Percentiles rank a stretch among this genome's conserved stretches.
Conservation (phyloP, 1,139 yeast genomes). For the Arxiozyma heterogenica region DNA sequence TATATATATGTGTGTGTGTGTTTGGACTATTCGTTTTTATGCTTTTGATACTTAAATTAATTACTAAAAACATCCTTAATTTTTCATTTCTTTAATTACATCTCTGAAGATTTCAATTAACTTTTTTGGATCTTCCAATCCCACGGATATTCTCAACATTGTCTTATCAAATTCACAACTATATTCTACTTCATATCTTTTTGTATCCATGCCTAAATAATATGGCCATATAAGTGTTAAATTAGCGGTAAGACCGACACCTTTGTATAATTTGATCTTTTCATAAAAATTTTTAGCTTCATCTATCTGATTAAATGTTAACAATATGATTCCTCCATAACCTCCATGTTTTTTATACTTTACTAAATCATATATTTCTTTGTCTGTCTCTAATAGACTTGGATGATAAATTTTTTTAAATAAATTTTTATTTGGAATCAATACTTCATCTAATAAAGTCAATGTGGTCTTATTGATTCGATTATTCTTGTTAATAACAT, state of each 20-base stretch:
- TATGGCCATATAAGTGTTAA: conserved; percentile 91
- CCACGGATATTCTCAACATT: conserved; percentile 77
- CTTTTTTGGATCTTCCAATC: conserved; percentile 54
- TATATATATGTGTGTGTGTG: no score
- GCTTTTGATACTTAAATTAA: no score
- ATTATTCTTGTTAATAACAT: conserved; percentile 60
- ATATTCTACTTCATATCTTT: neutral
- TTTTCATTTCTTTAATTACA: conserved; percentile 37
- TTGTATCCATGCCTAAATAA: conserved; percentile 48
- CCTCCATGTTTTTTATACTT: conserved; percentile 64
- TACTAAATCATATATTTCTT: conserved; percentile 60
- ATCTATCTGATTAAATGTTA: conserved; percentile 57
- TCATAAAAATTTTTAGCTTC: conserved; percentile 73
- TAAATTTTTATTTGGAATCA: conserved; percentile 30
- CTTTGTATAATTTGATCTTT: conserved; percentile 67
- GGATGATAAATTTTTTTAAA: conserved; percentile 71
- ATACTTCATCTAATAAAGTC: conserved; percentile 40
- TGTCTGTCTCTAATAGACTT: conserved; percentile 38
- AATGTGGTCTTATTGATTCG: conserved; percentile 62
- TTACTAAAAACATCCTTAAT: conserved; percentile 1
- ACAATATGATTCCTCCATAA: conserved; percentile 82
- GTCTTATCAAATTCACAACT: conserved; percentile 49
- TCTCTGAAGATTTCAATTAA: conserved; percentile 40
- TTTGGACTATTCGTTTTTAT: no score
- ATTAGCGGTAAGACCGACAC: conserved; percentile 91